phyloP scores from a whole-genome alignment of 2,329 filamentous ascomycete species.

The Knufia fluminis region DNA sequence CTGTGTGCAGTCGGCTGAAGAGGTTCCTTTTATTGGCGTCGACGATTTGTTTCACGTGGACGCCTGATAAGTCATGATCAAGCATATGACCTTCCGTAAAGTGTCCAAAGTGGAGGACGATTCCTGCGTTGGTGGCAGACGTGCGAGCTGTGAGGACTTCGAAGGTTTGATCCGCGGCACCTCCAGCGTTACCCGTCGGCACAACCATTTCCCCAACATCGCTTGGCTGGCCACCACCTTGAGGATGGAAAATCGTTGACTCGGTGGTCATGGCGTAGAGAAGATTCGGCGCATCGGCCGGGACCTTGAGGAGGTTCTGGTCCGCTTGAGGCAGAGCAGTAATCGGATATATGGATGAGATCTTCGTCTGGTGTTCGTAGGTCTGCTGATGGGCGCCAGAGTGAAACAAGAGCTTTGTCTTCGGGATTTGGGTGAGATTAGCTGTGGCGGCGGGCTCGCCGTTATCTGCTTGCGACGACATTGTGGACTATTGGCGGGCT shows the following conservation, averaged over 20 bases:
- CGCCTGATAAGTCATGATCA: background rate
- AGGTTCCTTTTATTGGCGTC: constrained; percentile 52
- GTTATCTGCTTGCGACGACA: background rate
- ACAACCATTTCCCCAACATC: constrained; percentile 52
- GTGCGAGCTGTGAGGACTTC: constrained; percentile 50
- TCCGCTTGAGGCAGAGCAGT: constrained; percentile 43
- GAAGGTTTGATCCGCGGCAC: constrained; percentile 26
- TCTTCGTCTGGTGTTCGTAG: constrained; percentile 34
- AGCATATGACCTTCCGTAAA: constrained; percentile 32
- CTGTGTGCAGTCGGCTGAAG: constrained; percentile 62
- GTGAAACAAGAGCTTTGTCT: constrained; percentile 31
- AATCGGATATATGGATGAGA: constrained; percentile 41
- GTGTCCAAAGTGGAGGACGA: constrained; percentile 57
- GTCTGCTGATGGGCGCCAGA: constrained; percentile 33
- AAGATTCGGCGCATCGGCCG: constrained; percentile 42
- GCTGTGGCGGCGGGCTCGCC: background rate
- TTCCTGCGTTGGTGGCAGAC: constrained; percentile 40
- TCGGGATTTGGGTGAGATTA: background rate
- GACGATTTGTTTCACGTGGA: constrained; percentile 43
- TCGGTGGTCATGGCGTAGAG: constrained; percentile 42
- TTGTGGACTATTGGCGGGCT: background rate
- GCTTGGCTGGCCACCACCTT: constrained; percentile 65
- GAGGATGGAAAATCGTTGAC: constrained; percentile 64
- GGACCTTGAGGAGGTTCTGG: constrained; percentile 50
- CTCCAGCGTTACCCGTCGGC: background rate